Evolutionary conservation across 2,329 filamentous ascomycete genomes (phyloP).

Genomic region (Xylaria sp.): DNA sequence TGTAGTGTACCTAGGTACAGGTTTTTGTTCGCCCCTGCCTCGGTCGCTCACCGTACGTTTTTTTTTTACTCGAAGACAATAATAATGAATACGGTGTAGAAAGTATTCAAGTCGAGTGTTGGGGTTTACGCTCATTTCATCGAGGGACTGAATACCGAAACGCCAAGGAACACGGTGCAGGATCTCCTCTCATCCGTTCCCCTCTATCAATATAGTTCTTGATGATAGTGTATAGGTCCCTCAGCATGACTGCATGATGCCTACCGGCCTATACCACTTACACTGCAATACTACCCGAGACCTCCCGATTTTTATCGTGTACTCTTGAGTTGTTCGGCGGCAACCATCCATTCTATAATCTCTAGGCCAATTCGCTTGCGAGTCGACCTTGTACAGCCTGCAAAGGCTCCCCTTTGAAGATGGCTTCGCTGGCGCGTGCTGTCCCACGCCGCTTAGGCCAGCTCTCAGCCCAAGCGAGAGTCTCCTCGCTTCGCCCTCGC

Average conservation of each 20-base stretch:
- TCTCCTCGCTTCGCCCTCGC: constrained; percentile 38
- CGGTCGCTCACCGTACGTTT: constrained; percentile 25
- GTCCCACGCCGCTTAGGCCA: constrained; percentile 48
- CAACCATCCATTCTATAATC: not conserved
- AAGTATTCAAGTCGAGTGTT: not conserved
- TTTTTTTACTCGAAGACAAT: constrained; percentile 10
- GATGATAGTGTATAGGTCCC: constrained; percentile 12
- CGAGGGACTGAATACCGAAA: not conserved
- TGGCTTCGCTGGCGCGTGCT: constrained; percentile 45
- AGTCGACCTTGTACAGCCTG: constrained; percentile 13
- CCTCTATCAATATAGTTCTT: not conserved
- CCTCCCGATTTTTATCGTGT: constrained; percentile 4
- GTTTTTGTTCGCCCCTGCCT: constrained; percentile 22
- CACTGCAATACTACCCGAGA: constrained; percentile 9
- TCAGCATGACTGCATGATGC: constrained; percentile 33
- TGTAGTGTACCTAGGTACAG: constrained; percentile 2
- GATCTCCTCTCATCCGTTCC: not conserved
- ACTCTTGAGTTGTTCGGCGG: not conserved
- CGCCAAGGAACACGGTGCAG: not conserved
- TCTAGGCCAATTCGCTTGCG: constrained; percentile 9
- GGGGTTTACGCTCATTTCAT: constrained; percentile 9
- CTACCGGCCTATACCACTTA: not conserved
- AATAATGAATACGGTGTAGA: constrained; percentile 5
- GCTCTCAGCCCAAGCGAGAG: constrained; percentile 45
- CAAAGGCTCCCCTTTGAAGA: constrained; percentile 33